Evolutionary conservation across 352 stramenopile species (phyloP).

Genomic region (Phytophthora pseudosyringae): DNA sequence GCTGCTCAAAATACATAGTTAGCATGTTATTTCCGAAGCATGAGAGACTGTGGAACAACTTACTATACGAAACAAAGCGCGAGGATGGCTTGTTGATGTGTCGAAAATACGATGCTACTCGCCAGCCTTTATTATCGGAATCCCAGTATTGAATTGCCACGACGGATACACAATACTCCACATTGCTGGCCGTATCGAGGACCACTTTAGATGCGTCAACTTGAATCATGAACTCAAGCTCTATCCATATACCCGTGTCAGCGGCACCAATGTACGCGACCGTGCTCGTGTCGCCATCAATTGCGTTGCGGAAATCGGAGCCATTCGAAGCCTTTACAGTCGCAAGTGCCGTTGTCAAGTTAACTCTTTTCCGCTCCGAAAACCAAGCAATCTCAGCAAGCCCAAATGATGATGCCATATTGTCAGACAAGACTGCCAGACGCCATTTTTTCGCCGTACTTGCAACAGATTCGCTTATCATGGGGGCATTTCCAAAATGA

Average conservation of each 20-base stretch:
- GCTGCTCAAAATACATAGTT: constrained; percentile 10
- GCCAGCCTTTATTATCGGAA: constrained; percentile 13
- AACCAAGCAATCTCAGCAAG: constrained; percentile 43
- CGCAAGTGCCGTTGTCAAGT: constrained; percentile 13
- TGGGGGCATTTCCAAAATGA: constrained; percentile 9
- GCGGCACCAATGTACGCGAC: constrained; percentile 16
- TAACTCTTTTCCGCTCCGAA: constrained; percentile 24
- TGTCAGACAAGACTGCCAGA: constrained; percentile 28
- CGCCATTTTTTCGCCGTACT: constrained; percentile 24
- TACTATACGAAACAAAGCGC: constrained; percentile 36
- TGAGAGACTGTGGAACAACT: not conserved
- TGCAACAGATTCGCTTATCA: constrained; percentile 19
- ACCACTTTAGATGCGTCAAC: constrained; percentile 42
- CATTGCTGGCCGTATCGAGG: constrained; percentile 24
- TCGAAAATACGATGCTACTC: constrained; percentile 30
- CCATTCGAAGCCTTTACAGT: constrained; percentile 29
- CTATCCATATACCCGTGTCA: constrained; percentile 33
- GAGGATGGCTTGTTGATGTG: constrained; percentile 25
- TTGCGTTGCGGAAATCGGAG: constrained; percentile 19
- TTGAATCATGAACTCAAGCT: constrained; percentile 27
- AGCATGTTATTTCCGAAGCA: not conserved
- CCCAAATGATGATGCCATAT: constrained; percentile 22
- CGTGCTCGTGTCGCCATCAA: constrained; percentile 38
- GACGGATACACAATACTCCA: constrained; percentile 24
- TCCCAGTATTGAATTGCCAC: constrained; percentile 41